Percentiles rank a stretch among this genome's conserved stretches.
phyloP scores from a whole-genome alignment of 495 filamentous ascomycete species.

The Talaromyces wortmannii region DNA sequence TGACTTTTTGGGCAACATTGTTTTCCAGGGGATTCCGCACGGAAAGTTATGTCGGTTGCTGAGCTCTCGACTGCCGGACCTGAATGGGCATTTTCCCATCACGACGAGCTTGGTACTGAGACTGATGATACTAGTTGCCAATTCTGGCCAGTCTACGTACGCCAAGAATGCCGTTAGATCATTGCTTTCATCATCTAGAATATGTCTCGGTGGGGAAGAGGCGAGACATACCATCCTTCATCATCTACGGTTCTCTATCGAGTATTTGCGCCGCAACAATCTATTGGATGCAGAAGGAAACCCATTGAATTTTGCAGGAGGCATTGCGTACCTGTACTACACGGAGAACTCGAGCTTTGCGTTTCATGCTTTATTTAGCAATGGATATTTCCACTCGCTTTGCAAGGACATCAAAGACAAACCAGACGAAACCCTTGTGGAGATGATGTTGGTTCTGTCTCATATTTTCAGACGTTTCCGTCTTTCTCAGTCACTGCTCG shows the following conservation, averaged over 20 bases:
- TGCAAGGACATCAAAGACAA: slow-evolving; percentile 40
- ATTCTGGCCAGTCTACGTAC: slow-evolving; percentile 52
- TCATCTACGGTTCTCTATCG: slow-evolving; percentile 72
- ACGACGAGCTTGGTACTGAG: slow-evolving; percentile 67
- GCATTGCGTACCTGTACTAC: slow-evolving; percentile 64
- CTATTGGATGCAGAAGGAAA: slow-evolving; percentile 52
- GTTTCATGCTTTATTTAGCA: slow-evolving; percentile 63
- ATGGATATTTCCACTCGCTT: slow-evolving; percentile 59
- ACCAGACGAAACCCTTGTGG: slow-evolving; percentile 27
- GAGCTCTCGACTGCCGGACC: slow-evolving; percentile 62
- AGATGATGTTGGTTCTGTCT: slow-evolving; percentile 57
- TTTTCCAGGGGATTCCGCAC: slow-evolving; percentile 56
- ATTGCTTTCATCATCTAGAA: slow-evolving; percentile 58
- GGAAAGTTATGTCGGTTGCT: slow-evolving; percentile 55
- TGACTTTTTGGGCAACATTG: slow-evolving; percentile 72
- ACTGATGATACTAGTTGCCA: slow-evolving; percentile 57
- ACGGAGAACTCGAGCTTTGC: slow-evolving; percentile 67
- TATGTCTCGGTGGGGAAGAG: slow-evolving; percentile 59
- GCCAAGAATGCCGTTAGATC: slow-evolving; percentile 56
- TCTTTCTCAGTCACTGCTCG: slow-evolving; percentile 30
- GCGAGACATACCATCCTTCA: slow-evolving; percentile 62
- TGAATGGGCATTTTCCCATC: slow-evolving; percentile 73
- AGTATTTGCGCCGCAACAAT: slow-evolving; percentile 63
- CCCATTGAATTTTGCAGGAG: slow-evolving; percentile 63
- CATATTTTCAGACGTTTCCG: slow-evolving; percentile 59